Percentiles rank a stretch among this genome's conserved stretches.
phyloP scores from a whole-genome alignment of 2,329 filamentous ascomycete genomes.

The Colletotrichum cereale region DNA sequence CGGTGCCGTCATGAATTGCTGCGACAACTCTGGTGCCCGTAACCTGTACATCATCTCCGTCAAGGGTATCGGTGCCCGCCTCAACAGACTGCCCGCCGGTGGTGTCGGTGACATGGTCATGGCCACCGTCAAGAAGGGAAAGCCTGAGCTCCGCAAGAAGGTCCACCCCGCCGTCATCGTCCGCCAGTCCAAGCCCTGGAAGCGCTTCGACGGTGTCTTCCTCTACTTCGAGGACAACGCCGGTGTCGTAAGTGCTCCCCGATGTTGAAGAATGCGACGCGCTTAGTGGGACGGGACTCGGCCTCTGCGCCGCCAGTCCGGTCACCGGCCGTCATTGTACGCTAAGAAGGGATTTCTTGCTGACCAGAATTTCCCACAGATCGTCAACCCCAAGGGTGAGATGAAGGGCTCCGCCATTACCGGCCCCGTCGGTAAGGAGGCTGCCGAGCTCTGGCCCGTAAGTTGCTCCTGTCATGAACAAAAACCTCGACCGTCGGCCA shows the following conservation, averaged over 20 bases:
- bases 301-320: not conserved
- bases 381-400: conserved; percentile 99
- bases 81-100: conserved; percentile 96
- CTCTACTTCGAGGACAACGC: conserved; percentile 99
- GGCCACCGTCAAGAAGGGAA: conserved; percentile 99
- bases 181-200: conserved; percentile 99
- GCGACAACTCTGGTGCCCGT: conserved; percentile 98
- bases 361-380: conserved; percentile 67
- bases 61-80: conserved; percentile 96
- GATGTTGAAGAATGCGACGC: not conserved
- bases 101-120: conserved; percentile 99
- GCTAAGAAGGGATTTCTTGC: conserved; percentile 40
- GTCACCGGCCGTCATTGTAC: conserved; percentile 4
- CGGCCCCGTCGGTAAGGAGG: conserved; percentile 99
- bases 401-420: conserved; percentile 99
- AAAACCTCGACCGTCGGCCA: not conserved
- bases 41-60: conserved; percentile 99
- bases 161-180: conserved; percentile 99
- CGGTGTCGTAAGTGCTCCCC: conserved; percentile 82
- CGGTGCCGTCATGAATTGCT: conserved; percentile 99
- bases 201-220: conserved; percentile 97
- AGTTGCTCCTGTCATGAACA: conserved; percentile 54
- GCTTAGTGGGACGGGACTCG: not conserved
- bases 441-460: conserved; percentile 99
- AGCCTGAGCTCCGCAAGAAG: conserved; percentile 99